Evolutionary conservation across 2,329 filamentous ascomycete genomes (phyloP).

Genomic region (Eurotiales sp.): DNA sequence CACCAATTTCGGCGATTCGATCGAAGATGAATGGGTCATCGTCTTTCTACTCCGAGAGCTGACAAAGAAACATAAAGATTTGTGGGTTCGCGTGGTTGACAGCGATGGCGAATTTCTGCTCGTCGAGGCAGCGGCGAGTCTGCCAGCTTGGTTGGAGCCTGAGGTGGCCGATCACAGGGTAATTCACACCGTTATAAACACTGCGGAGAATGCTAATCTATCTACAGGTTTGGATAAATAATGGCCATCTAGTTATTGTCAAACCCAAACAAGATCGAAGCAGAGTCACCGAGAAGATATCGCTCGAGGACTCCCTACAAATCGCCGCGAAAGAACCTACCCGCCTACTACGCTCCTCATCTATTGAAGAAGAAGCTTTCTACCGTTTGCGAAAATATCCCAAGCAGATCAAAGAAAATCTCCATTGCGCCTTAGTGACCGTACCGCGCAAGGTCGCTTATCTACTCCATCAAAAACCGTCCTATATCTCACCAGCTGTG

Average conservation of each 20-base stretch:
- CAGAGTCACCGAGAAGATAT: constrained; percentile 47
- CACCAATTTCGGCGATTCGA: constrained; percentile 87
- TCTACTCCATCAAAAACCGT: constrained; percentile 70
- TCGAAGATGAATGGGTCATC: constrained; percentile 96
- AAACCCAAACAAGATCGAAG: constrained; percentile 47
- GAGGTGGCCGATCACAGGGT: constrained; percentile 80
- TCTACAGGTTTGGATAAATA: constrained; percentile 73
- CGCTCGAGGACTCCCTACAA: constrained; percentile 60
- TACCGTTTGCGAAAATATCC: constrained; percentile 85
- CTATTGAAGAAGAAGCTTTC: constrained; percentile 85
- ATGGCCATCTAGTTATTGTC: constrained; percentile 71
- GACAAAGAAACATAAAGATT: constrained; percentile 64
- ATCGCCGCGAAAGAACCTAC: constrained; percentile 56
- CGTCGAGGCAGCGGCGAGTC: constrained; percentile 82
- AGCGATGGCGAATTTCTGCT: constrained; percentile 93
- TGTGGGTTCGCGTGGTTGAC: constrained; percentile 82
- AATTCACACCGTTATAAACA: constrained; percentile 17
- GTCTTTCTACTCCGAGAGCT: constrained; percentile 84
- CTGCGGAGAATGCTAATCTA: constrained; percentile 12
- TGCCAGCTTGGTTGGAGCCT: constrained; percentile 88
- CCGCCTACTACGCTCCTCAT: constrained; percentile 64
- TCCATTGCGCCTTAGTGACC: constrained; percentile 70
- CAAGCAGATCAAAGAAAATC: constrained; percentile 64
- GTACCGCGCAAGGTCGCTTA: constrained; percentile 80
- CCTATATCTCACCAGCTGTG: constrained; percentile 74